Percentiles rank a stretch among this genome's conserved stretches.
Conservation (phyloP, 2,329 filamentous ascomycete genomes). For the Penicillium sp. region DNA sequence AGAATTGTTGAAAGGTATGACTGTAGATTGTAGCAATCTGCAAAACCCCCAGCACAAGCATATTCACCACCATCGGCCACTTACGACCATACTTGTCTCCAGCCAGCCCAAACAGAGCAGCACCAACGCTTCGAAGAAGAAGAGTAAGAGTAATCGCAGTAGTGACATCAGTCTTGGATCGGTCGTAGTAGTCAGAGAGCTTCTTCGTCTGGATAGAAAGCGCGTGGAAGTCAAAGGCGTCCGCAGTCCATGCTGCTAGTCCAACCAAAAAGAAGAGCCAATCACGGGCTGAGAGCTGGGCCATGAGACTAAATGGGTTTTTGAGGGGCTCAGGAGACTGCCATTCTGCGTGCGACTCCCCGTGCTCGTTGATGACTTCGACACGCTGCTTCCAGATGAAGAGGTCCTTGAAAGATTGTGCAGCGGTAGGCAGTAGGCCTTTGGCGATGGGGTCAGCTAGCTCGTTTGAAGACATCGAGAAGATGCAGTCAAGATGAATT, state of each 20-base stretch:
- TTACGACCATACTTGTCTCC: constrained; percentile 60
- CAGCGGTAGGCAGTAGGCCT: too few species aligned
- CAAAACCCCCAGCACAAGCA: background rate
- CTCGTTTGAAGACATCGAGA: too few species aligned
- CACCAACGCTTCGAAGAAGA: constrained; percentile 61
- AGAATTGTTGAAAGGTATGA: too few species aligned
- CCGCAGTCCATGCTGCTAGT: constrained; percentile 54
- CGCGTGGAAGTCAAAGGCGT: constrained; percentile 67
- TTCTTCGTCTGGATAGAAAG: constrained; percentile 60
- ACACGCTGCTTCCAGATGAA: too few species aligned
- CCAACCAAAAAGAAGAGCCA: constrained; percentile 52
- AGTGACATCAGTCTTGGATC: constrained; percentile 59
- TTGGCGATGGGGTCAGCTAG: too few species aligned
- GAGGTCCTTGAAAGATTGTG: too few species aligned
- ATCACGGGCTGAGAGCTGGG: constrained; percentile 50
- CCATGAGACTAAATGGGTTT: too few species aligned
- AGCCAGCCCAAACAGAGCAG: constrained; percentile 56
- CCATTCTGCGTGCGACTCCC: too few species aligned
- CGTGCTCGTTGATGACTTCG: too few species aligned
- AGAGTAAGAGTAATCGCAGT: constrained; percentile 58
- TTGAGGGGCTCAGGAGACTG: too few species aligned
- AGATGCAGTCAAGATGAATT: too few species aligned
- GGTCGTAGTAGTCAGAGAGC: constrained; percentile 55
- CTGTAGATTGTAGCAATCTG: too few species aligned
- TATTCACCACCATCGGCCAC: constrained; percentile 13